phyloP scores from a whole-genome alignment of 2,329 filamentous ascomycete genomes.

The Ophiocordyceps polyrhachis-furcata region DNA sequence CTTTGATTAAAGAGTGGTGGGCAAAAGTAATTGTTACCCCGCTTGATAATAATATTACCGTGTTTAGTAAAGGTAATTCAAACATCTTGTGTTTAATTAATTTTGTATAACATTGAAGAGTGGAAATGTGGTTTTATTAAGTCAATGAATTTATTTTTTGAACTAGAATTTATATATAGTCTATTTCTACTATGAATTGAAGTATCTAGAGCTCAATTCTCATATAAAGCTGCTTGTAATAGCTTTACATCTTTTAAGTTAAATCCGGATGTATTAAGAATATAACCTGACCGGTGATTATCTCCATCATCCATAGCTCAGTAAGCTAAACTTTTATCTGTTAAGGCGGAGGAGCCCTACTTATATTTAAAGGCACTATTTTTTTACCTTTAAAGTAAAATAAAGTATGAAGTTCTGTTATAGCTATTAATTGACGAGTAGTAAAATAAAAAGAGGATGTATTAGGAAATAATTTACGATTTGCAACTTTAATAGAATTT shows the following conservation, averaged over 20 bases:
- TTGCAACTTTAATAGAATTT: background rate
- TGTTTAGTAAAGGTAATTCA: background rate
- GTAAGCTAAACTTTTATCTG: background rate
- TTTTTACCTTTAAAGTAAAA: background rate
- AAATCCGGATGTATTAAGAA: background rate
- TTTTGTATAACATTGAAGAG: background rate
- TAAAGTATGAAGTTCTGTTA: background rate
- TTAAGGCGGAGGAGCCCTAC: background rate
- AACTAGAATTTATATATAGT: background rate
- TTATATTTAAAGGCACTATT: background rate
- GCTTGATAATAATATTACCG: background rate
- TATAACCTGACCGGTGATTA: background rate
- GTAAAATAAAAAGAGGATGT: background rate
- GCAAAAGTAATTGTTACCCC: background rate
- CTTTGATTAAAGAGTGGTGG: background rate
- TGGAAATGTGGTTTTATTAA: background rate
- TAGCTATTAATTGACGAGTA: background rate
- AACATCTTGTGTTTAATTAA: background rate
- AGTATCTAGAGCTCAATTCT: background rate
- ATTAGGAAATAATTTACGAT: background rate
- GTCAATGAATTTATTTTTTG: background rate
- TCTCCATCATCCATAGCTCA: no score
- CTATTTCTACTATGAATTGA: background rate
- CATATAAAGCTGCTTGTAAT: background rate
- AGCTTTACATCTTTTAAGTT: background rate